A percentile compares a stretch with the other conserved stretches of the same genome.
These are phyloP conservation scores for Tetracladium marchalianum DNA, from an alignment of 495 filamentous ascomycete genomes.

Conservation along the genomic window DNA sequence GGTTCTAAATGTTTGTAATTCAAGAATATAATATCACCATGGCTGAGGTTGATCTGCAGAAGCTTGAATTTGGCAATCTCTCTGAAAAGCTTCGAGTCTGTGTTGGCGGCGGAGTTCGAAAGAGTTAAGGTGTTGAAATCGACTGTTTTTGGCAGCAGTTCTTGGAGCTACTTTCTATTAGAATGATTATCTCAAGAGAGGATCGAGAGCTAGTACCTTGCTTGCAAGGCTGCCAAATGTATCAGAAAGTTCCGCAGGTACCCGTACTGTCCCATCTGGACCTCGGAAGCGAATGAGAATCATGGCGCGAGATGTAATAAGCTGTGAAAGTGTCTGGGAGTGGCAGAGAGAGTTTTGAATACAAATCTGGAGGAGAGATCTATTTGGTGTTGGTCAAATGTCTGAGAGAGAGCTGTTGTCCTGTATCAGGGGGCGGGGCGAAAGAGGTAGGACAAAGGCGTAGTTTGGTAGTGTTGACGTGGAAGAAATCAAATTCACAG, in stretches of 20 bases:
- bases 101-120: slow-evolving; percentile 69
- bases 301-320: not conserved
- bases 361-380: no score
- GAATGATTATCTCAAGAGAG: not conserved
- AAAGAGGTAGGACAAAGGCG: no score
- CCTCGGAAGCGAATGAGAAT: slow-evolving; percentile 64
- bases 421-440: no score
- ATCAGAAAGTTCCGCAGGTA: slow-evolving; percentile 49
- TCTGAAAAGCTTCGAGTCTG: slow-evolving; percentile 58
- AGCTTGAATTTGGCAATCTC: slow-evolving; percentile 60
- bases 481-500: no score
- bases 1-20: slow-evolving; percentile 50
- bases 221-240: slow-evolving; percentile 40
- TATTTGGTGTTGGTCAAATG: no score
- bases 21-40: slow-evolving; percentile 85
- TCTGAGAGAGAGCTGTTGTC: no score
- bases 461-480: no score
- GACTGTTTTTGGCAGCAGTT: slow-evolving; percentile 34
- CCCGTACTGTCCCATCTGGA: slow-evolving; percentile 60
- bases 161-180: slow-evolving; percentile 13
- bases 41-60: slow-evolving; percentile 59
- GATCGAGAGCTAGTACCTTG: slow-evolving; percentile 28
- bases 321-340: slow-evolving; percentile 4
- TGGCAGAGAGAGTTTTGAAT: no score
- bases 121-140: slow-evolving; percentile 67